Evolutionary conservation across 768 basidiomycete species (phyloP).

Genomic region (Suillus ampliporus): DNA sequence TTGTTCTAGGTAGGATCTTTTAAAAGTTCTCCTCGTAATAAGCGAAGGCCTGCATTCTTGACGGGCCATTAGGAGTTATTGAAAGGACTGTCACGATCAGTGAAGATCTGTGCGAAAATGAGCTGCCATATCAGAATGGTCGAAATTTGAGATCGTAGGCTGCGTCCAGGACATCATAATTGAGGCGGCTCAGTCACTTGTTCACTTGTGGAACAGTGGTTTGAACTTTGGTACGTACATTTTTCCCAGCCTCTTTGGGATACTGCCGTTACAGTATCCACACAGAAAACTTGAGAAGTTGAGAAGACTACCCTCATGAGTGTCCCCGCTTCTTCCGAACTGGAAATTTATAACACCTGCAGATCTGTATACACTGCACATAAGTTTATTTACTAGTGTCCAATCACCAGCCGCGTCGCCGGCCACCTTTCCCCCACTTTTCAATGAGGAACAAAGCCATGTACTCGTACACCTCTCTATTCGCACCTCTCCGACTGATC

Average conservation of each 20-base stretch:
- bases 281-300: background rate
- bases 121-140: background rate
- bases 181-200: background rate
- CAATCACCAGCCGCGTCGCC: slow-evolving; percentile 62
- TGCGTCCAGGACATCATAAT: background rate
- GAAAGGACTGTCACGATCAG: background rate
- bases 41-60: background rate
- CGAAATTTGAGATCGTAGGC: background rate
- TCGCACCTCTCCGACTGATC: slow-evolving; percentile 75
- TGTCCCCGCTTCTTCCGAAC: background rate
- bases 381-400: background rate
- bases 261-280: background rate
- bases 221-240: background rate
- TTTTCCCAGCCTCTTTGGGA: background rate
- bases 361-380: slow-evolving; percentile 1
- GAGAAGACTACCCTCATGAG: background rate
- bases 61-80: background rate
- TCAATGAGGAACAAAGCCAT: slow-evolving; percentile 85
- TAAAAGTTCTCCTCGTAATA: background rate
- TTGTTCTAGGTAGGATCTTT: too few relatives aligned
- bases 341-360: background rate
- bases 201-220: background rate
- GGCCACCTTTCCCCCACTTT: slow-evolving; percentile 90
- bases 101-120: background rate
- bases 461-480: slow-evolving; percentile 86